Percentiles rank a stretch among this genome's conserved stretches.
These are phyloP conservation scores for Backusella morwellensis DNA, from an alignment of 192 early-diverging fungal genomes.

Conservation along the genomic window DNA sequence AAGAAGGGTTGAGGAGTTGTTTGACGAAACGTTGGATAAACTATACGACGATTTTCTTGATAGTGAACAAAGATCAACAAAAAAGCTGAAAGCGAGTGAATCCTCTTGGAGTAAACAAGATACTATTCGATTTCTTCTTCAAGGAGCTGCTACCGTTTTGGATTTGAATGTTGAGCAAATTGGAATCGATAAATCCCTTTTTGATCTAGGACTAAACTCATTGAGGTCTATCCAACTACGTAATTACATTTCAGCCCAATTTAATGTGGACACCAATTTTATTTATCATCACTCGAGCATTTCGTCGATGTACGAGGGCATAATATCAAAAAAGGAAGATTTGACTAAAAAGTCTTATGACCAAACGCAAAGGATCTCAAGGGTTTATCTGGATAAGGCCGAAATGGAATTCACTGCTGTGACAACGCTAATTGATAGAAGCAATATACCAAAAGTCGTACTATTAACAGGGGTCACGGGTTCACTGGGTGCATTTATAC, in stretches of 20 bases:
- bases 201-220: slow-evolving; percentile 34
- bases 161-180: not conserved
- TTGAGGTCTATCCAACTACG: slow-evolving; percentile 17
- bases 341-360: not conserved
- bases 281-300: slow-evolving; percentile 25
- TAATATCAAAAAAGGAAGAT: not conserved
- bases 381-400: slow-evolving; percentile 10
- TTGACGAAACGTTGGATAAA: slow-evolving; percentile 45
- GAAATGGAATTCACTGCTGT: slow-evolving; percentile 8
- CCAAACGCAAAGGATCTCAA: not conserved
- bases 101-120: not conserved
- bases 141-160: too few relatives aligned
- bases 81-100: not conserved
- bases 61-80: not conserved
- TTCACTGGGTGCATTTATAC: slow-evolving; percentile 27
- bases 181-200: slow-evolving; percentile 14
- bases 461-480: slow-evolving; percentile 38
- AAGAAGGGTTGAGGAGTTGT: slow-evolving; percentile 45
- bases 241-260: slow-evolving; percentile 5
- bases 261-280: slow-evolving; percentile 23
- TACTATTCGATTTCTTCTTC: not conserved
- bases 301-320: not conserved
- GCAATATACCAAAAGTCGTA: slow-evolving; percentile 12
- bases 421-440: not conserved
- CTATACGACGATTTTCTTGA: slow-evolving; percentile 51